A percentile compares a stretch with the other conserved stretches of the same genome.
phyloP scores from a whole-genome alignment of 345 rosid species.

The Gossypium bickii region DNA sequence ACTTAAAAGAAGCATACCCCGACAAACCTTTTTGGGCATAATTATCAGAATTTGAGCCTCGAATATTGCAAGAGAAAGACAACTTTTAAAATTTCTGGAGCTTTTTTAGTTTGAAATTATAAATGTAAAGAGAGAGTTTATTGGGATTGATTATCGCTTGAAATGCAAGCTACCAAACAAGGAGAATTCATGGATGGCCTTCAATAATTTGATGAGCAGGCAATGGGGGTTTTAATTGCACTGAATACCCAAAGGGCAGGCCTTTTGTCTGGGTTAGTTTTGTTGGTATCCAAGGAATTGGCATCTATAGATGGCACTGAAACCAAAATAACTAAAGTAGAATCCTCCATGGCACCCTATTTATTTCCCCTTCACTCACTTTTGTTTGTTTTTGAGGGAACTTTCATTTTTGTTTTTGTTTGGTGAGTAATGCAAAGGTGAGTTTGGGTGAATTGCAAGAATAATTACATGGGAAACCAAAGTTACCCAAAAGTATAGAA shows the following conservation, averaged over 20 bases:
- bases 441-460: slow-evolving; percentile 22
- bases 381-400: slow-evolving; percentile 37
- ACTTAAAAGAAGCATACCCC: neutral
- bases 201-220: neutral
- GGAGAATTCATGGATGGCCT: neutral
- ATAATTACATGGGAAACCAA: neutral
- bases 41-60: neutral
- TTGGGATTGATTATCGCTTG: neutral
- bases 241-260: slow-evolving; percentile 28
- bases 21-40: neutral
- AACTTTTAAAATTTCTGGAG: neutral
- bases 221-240: slow-evolving; percentile 24
- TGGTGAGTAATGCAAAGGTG: slow-evolving; percentile 43
- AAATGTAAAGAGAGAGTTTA: too few relatives aligned
- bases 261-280: slow-evolving; percentile 33
- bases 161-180: slow-evolving; percentile 10
- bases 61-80: neutral
- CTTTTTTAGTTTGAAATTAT: neutral
- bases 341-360: neutral
- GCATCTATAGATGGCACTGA: slow-evolving; percentile 11
- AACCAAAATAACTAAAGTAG: slow-evolving; percentile 11
- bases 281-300: slow-evolving; percentile 28
- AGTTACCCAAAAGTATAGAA: slow-evolving; percentile 20
- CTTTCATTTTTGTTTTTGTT: slow-evolving; percentile 38
- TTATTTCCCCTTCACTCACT: slow-evolving; percentile 1